Percentiles rank a stretch among this genome's conserved stretches.
phyloP scores from a whole-genome alignment of 2,329 filamentous ascomycete genomes.

The Epichloe brachyelytri region DNA sequence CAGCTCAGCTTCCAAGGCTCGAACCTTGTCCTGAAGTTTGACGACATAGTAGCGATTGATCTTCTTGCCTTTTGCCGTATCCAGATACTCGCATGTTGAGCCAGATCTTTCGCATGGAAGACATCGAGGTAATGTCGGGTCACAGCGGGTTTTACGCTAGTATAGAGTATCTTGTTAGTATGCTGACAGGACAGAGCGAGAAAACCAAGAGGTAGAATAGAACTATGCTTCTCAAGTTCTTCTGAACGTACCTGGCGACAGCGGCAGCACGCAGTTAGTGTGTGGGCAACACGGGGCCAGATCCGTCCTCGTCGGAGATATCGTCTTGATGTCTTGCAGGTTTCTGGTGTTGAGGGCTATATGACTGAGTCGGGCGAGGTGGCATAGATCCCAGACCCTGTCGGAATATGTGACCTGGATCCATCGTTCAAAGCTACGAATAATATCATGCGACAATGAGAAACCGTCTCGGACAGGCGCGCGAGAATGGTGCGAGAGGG shows the following conservation, averaged over 20 bases:
- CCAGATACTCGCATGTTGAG: conserved; percentile 88
- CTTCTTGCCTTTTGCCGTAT: conserved; percentile 72
- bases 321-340: conserved; percentile 24
- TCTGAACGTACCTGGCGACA: conserved; percentile 55
- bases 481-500: background rate
- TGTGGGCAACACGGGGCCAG: conserved; percentile 57
- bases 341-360: conserved; percentile 19
- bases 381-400: conserved; percentile 38
- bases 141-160: conserved; percentile 90
- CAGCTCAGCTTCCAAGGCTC: conserved; percentile 69
- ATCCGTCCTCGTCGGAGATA: conserved; percentile 34
- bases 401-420: conserved; percentile 45
- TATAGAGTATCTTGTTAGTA: conserved; percentile 6
- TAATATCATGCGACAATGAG: background rate
- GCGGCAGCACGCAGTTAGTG: conserved; percentile 66
- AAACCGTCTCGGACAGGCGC: background rate
- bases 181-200: background rate
- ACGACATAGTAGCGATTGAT: conserved; percentile 89
- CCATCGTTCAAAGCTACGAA: conserved; percentile 30
- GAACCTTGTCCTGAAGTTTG: conserved; percentile 76
- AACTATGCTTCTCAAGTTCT: background rate
- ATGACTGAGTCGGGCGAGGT: conserved; percentile 23
- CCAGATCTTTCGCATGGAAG: conserved; percentile 86
- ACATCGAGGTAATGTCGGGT: conserved; percentile 82
- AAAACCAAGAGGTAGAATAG: background rate